Percentiles rank a stretch among this genome's conserved stretches.
Evolutionary conservation across 2,329 filamentous ascomycete species (phyloP).

Genomic region (Verticillium longisporum): DNA sequence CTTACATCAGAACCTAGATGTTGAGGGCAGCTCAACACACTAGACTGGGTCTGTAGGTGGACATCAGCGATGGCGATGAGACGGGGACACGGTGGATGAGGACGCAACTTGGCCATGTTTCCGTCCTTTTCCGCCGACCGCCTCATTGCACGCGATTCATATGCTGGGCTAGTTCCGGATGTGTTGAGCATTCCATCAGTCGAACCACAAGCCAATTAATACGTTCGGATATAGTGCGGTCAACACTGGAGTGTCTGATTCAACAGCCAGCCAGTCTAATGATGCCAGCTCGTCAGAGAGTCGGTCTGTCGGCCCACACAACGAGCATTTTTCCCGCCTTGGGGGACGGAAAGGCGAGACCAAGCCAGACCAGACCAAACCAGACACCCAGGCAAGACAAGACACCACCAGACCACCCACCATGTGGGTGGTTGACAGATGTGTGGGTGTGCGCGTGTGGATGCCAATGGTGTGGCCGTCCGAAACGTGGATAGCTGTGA

Average conservation of each 20-base stretch:
- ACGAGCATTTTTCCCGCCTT: neutral
- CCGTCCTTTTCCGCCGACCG: neutral
- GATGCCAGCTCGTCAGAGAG: neutral
- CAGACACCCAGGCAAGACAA: neutral
- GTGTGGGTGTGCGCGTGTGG: neutral
- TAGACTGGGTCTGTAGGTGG: too few species aligned
- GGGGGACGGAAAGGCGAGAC: neutral
- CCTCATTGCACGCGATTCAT: neutral
- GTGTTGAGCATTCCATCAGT: neutral
- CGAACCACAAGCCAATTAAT: neutral
- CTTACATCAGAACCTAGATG: too few species aligned
- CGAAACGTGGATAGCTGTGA: conserved; percentile 13
- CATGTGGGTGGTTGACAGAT: neutral
- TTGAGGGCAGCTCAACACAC: too few species aligned
- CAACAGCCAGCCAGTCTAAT: neutral
- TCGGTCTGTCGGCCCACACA: neutral
- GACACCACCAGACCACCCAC: neutral
- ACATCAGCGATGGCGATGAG: too few species aligned
- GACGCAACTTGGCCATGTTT: neutral
- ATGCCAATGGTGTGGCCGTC: conserved; percentile 3
- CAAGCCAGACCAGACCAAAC: neutral
- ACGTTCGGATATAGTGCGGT: neutral
- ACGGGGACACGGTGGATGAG: neutral
- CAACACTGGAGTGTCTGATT: neutral
- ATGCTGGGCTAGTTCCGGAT: neutral